Conservation (phyloP, 805 yeast species). For the Torulaspora maleeae region DNA sequence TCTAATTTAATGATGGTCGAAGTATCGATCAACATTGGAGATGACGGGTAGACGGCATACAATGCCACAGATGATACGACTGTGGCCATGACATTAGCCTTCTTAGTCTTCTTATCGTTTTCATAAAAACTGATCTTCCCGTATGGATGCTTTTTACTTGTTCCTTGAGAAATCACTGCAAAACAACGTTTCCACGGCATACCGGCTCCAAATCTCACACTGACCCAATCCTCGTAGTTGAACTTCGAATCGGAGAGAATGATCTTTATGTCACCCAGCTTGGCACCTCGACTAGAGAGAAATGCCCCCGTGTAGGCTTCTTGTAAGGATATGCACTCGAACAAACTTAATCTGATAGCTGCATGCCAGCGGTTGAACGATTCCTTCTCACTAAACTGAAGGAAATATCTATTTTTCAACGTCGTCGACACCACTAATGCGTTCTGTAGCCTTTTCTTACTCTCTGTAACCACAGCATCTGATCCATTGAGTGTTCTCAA, state of each 20-base stretch:
- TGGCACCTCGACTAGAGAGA: constrained; percentile 83
- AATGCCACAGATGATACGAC: constrained; percentile 64
- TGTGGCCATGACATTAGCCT: constrained; percentile 71
- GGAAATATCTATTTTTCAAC: constrained; percentile 75
- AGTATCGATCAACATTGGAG: constrained; percentile 72
- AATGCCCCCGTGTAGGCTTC: constrained; percentile 96
- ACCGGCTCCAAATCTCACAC: constrained; percentile 92
- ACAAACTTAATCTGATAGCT: constrained; percentile 73
- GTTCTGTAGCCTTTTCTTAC: constrained; percentile 52
- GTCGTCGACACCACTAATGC: constrained; percentile 91
- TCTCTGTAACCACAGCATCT: constrained; percentile 55
- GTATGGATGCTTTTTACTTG: constrained; percentile 38
- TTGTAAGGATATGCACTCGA: constrained; percentile 78
- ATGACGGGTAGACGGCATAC: constrained; percentile 89
- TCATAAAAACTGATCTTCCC: constrained; percentile 82
- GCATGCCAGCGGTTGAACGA: constrained; percentile 74
- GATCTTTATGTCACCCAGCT: constrained; percentile 80
- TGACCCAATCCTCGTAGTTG: constrained; percentile 89
- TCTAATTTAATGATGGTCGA: constrained; percentile 87
- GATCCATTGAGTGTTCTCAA: constrained; percentile 66
- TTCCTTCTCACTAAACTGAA: constrained; percentile 67
- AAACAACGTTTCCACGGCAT: constrained; percentile 97
- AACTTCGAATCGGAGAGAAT: constrained; percentile 80
- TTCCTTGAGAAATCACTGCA: constrained; percentile 78
- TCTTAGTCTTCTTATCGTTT: constrained; percentile 67